Percentiles rank a stretch among this genome's conserved stretches.
These are phyloP conservation scores for Thielaviopsis musarum DNA, from an alignment of 2,329 filamentous ascomycete species.

Conservation along the genomic window DNA sequence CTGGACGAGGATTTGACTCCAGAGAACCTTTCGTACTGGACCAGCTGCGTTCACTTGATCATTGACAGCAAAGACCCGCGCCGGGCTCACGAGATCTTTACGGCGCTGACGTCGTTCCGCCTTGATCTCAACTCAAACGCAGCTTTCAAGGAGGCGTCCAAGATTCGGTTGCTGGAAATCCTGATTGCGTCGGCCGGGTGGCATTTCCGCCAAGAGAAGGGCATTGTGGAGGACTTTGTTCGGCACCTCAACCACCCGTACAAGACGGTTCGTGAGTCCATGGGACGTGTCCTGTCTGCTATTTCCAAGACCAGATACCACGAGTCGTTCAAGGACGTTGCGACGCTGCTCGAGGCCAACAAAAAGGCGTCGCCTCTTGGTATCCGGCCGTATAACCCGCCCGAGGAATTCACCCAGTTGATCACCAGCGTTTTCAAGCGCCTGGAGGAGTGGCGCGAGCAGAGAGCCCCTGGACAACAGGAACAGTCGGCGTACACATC, in stretches of 20 bases:
- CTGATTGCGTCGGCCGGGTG: slow-evolving; percentile 77
- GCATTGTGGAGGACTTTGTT: slow-evolving; percentile 78
- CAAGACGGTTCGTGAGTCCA: slow-evolving; percentile 89
- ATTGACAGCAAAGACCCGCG: slow-evolving; percentile 81
- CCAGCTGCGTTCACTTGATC: slow-evolving; percentile 78
- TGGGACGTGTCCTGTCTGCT: slow-evolving; percentile 73
- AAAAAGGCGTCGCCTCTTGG: slow-evolving; percentile 68
- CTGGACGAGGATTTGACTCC: slow-evolving; percentile 87
- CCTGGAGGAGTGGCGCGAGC: slow-evolving; percentile 73
- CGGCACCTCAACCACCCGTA: slow-evolving; percentile 91
- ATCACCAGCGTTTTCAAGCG: slow-evolving; percentile 61
- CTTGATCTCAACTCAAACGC: slow-evolving; percentile 91
- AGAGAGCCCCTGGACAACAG: slow-evolving; percentile 74
- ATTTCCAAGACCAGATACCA: slow-evolving; percentile 88
- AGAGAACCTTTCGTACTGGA: slow-evolving; percentile 90
- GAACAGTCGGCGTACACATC: slow-evolving; percentile 89
- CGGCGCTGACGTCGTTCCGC: slow-evolving; percentile 67
- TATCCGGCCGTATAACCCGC: slow-evolving; percentile 65
- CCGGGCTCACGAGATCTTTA: slow-evolving; percentile 69
- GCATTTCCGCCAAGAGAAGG: slow-evolving; percentile 86
- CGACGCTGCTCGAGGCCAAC: slow-evolving; percentile 59
- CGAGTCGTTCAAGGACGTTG: slow-evolving; percentile 75
- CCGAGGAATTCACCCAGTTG: slow-evolving; percentile 53
- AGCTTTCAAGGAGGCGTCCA: slow-evolving; percentile 96
- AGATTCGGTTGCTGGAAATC: slow-evolving; percentile 81